Conservation (phyloP, 331 rosid genomes). For the Acacia concinna region DNA sequence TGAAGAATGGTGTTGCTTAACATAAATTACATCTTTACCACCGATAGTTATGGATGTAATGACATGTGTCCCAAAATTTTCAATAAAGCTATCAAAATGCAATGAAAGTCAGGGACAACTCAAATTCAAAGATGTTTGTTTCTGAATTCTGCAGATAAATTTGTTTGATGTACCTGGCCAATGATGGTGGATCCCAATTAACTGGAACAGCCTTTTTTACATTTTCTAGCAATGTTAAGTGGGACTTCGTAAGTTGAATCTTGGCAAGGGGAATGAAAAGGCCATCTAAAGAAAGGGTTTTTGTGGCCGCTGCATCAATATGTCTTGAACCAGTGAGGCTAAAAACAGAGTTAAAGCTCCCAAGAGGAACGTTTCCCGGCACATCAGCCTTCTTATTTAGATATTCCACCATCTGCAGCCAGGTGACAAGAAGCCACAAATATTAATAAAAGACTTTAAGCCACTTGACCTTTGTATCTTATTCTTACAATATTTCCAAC, state of each 20-base stretch:
- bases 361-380: slow-evolving; percentile 67
- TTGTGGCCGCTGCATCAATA: slow-evolving; percentile 62
- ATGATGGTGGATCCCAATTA: slow-evolving; percentile 78
- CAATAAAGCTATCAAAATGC: slow-evolving; percentile 66
- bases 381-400: slow-evolving; percentile 67
- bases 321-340: slow-evolving; percentile 86
- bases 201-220: slow-evolving; percentile 70
- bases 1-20: slow-evolving; percentile 81
- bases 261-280: slow-evolving; percentile 75
- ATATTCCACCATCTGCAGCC: slow-evolving; percentile 84
- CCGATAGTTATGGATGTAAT: slow-evolving; percentile 86
- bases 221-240: slow-evolving; percentile 57
- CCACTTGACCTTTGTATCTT: background rate
- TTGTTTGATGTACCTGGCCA: slow-evolving; percentile 68
- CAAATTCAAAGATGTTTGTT: slow-evolving; percentile 18
- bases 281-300: slow-evolving; percentile 75
- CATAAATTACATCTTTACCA: slow-evolving; percentile 88
- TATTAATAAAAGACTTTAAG: background rate
- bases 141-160: slow-evolving; percentile 25
- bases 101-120: background rate
- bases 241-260: slow-evolving; percentile 59
- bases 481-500: background rate
- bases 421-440: slow-evolving; percentile 26
- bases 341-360: slow-evolving; percentile 82
- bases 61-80: slow-evolving; percentile 86